Percentiles rank a stretch among this genome's conserved stretches.
These are phyloP conservation scores for Adansonia madagascariensis DNA, from an alignment of 441 rosid species.

Conservation along the genomic window DNA sequence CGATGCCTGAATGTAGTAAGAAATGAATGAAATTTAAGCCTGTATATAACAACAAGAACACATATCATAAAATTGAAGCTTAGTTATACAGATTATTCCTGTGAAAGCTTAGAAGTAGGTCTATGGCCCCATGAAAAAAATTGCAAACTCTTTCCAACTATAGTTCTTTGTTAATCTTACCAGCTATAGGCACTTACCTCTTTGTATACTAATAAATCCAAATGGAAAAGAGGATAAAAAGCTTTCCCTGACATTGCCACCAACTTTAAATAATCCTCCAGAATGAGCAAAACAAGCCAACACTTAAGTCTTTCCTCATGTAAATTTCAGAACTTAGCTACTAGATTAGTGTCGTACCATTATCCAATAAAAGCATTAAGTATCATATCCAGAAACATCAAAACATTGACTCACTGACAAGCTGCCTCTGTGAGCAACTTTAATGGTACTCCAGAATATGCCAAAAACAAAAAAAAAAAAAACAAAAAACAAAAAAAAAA, in stretches of 20 bases:
- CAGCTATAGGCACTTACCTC: neutral
- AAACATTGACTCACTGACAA: neutral
- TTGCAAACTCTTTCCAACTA: neutral
- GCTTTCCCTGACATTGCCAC: neutral
- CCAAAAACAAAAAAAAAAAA: neutral
- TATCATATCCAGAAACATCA: neutral
- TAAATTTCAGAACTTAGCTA: neutral
- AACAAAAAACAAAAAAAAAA: neutral
- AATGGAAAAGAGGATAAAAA: neutral
- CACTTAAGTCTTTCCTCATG: neutral
- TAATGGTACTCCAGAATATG: neutral
- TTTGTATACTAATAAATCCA: neutral
- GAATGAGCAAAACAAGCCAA: neutral
- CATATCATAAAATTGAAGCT: neutral
- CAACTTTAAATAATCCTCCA: neutral
- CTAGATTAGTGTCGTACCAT: neutral
- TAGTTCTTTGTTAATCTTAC: neutral
- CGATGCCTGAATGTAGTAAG: conserved; percentile 39
- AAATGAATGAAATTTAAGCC: conserved; percentile 16
- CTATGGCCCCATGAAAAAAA: neutral
- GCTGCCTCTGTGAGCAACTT: neutral
- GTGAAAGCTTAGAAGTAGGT: neutral
- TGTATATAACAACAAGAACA: conserved; percentile 9
- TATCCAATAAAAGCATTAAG: neutral
- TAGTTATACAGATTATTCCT: conserved; percentile 16